phyloP scores from a whole-genome alignment of 805 yeast genomes.

The Cyberlindnera misumaiensis region DNA sequence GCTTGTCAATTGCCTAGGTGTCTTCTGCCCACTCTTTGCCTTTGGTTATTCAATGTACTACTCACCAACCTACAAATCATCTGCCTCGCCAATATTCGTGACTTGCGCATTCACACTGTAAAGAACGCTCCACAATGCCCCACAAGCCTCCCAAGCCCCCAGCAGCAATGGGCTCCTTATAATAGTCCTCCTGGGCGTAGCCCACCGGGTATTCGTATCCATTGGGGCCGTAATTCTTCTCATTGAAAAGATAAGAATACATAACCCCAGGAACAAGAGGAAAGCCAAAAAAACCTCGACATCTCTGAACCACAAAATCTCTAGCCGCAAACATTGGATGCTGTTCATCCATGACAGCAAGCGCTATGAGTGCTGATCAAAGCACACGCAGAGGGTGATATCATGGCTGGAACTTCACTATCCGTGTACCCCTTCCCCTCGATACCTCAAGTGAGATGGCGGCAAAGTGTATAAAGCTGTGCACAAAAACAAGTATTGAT shows the following conservation, averaged over 20 bases:
- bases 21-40: slow-evolving; percentile 27
- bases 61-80: slow-evolving; percentile 7
- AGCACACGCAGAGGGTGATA: no score
- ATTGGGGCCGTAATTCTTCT: slow-evolving; percentile 23
- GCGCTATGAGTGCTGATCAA: no score
- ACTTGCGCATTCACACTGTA: slow-evolving; percentile 9
- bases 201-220: slow-evolving; percentile 32
- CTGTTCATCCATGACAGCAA: not conserved
- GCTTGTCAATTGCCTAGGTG: no score
- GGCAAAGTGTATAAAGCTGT: no score
- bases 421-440: no score
- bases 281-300: slow-evolving; percentile 46
- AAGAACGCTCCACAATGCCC: slow-evolving; percentile 45
- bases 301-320: slow-evolving; percentile 43
- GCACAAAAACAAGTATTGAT: no score
- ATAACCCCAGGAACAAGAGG: slow-evolving; percentile 48
- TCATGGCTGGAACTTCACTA: no score
- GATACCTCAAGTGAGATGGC: no score
- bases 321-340: slow-evolving; percentile 3
- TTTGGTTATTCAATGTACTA: slow-evolving; percentile 10
- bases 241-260: slow-evolving; percentile 43
- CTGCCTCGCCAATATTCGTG: slow-evolving; percentile 10
- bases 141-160: slow-evolving; percentile 58
- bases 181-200: slow-evolving; percentile 26
- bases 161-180: slow-evolving; percentile 26